Evolutionary conservation across 331 rosid genomes (phyloP).

Genomic region (Dryas integrifolia): DNA sequence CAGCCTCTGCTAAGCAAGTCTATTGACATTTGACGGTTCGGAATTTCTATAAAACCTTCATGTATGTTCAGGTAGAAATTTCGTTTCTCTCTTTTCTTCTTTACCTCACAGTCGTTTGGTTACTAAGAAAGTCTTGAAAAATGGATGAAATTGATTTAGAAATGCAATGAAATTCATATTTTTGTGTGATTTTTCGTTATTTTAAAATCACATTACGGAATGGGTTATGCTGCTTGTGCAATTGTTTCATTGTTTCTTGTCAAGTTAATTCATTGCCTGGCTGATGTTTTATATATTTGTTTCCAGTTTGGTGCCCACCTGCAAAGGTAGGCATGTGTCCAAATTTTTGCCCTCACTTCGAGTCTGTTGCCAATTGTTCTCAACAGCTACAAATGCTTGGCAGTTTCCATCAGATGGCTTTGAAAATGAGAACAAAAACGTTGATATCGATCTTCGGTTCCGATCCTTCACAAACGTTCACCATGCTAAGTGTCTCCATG

Average conservation of each 20-base stretch:
- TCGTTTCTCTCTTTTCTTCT: background rate
- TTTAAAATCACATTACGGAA: background rate
- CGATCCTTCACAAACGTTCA: slow-evolving; percentile 35
- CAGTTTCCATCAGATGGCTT: slow-evolving; percentile 22
- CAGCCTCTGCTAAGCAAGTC: background rate
- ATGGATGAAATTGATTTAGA: background rate
- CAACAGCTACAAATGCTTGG: slow-evolving; percentile 12
- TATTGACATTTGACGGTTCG: background rate
- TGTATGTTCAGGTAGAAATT: slow-evolving; percentile 24
- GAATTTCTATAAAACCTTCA: slow-evolving; percentile 3
- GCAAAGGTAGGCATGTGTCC: slow-evolving; percentile 32
- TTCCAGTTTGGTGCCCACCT: slow-evolving; percentile 36
- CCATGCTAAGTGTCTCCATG: slow-evolving; percentile 43
- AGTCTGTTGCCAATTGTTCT: slow-evolving; percentile 28
- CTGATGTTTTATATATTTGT: background rate
- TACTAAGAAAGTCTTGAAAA: background rate
- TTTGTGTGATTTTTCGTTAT: background rate
- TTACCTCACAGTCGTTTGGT: background rate
- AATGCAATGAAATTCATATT: background rate
- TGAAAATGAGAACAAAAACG: slow-evolving; percentile 24
- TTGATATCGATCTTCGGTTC: slow-evolving; percentile 32
- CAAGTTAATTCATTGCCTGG: background rate
- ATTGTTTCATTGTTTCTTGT: background rate
- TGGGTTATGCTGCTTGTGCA: no score
- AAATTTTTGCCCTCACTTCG: slow-evolving; percentile 21